Percentiles rank a stretch among this genome's conserved stretches.
phyloP scores from a whole-genome alignment of 2,329 filamentous ascomycete genomes.

The Cyanodermella asteris region DNA sequence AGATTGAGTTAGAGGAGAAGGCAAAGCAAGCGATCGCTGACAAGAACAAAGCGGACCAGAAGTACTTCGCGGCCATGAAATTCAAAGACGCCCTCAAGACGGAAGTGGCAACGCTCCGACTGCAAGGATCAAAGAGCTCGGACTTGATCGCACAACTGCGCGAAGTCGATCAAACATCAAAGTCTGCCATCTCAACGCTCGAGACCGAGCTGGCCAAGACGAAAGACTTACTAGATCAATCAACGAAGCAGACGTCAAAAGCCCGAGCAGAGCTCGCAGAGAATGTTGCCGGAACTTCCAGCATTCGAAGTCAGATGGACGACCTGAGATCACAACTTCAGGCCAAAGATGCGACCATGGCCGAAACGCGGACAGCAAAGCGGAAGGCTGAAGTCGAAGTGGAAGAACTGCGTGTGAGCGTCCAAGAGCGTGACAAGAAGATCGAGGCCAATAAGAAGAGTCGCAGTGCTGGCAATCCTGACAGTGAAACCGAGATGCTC shows the following conservation, averaged over 20 bases:
- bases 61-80: conserved; percentile 91
- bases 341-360: conserved; percentile 48
- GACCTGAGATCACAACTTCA: conserved; percentile 57
- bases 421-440: conserved; percentile 62
- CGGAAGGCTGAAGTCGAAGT: conserved; percentile 46
- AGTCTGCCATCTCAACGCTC: conserved; percentile 55
- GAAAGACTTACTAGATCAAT: conserved; percentile 51
- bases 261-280: conserved; percentile 54
- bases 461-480: conserved; percentile 57
- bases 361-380: conserved; percentile 39
- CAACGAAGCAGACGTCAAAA: conserved; percentile 51
- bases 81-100: conserved; percentile 67
- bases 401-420: conserved; percentile 55
- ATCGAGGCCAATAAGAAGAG: conserved; percentile 72
- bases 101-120: conserved; percentile 57
- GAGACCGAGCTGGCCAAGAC: conserved; percentile 80
- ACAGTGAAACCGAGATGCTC: conserved; percentile 64
- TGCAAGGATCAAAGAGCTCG: conserved; percentile 72
- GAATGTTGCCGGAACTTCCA: no score
- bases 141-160: conserved; percentile 89
- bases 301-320: no score
- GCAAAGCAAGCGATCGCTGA: conserved; percentile 54
- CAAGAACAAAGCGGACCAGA: conserved; percentile 92
- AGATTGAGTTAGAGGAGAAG: conserved; percentile 54
- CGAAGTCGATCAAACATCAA: conserved; percentile 72